A percentile compares a stretch with the other conserved stretches of the same genome.
Conservation (phyloP, 495 filamentous ascomycete species). For the Pyronema omphalodes region DNA sequence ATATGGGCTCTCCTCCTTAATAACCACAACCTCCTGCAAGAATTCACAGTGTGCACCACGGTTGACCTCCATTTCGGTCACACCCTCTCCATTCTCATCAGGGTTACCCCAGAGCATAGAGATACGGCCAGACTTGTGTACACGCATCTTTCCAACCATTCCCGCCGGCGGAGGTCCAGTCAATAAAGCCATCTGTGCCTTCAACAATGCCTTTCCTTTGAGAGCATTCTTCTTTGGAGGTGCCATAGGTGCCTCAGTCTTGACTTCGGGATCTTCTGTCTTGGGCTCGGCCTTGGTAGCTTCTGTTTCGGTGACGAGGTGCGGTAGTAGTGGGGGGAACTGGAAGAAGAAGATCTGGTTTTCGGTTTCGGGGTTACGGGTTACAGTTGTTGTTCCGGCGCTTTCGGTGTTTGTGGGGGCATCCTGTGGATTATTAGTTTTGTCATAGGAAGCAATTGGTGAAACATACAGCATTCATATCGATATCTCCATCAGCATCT, state of each 20-base stretch:
- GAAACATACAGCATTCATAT: conserved; percentile 7
- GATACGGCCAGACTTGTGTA: conserved; percentile 21
- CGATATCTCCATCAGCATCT: conserved; percentile 11
- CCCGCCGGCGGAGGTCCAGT: conserved; percentile 18
- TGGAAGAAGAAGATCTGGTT: conserved; percentile 24
- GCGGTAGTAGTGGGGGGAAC: conserved; percentile 21
- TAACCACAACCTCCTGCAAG: conserved; percentile 21
- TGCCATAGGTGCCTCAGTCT: not conserved
- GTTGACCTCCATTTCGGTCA: conserved; percentile 21
- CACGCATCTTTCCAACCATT: conserved; percentile 17
- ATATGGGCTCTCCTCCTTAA: conserved; percentile 19
- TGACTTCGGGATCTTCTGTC: not conserved
- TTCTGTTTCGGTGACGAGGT: conserved; percentile 3
- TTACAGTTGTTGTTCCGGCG: not conserved
- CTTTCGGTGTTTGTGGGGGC: not conserved
- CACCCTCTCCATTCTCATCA: conserved; percentile 5
- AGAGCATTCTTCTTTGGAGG: conserved; percentile 2
- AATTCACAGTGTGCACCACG: conserved; percentile 20
- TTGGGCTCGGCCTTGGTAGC: not conserved
- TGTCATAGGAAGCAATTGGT: not conserved
- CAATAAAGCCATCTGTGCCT: conserved; percentile 13
- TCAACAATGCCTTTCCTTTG: conserved; percentile 2
- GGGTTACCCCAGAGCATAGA: conserved; percentile 16
- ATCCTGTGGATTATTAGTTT: not conserved
- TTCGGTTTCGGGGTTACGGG: conserved; percentile 16